Percentiles rank a stretch among this genome's conserved stretches.
Evolutionary conservation across 176 grass and related monocot genomes (phyloP).

Genomic region (Oryza rufipogon): DNA sequence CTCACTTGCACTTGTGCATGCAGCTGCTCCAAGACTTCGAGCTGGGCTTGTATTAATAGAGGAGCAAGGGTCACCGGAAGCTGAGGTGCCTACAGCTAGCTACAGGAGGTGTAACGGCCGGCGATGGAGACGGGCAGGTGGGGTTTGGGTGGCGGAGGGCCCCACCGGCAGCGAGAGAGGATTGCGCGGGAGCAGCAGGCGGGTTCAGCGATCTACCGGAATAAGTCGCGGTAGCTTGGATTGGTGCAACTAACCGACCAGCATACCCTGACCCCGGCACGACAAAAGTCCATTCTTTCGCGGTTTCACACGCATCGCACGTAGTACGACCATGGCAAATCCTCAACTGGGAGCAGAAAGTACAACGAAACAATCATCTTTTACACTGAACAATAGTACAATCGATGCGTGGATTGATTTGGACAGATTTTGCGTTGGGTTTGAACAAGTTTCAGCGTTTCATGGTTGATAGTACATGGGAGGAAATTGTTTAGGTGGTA

Average conservation of each 20-base stretch:
- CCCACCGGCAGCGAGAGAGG: conserved; percentile 11
- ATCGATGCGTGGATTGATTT: background rate
- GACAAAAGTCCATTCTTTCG: background rate
- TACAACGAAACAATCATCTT: background rate
- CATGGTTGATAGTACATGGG: background rate
- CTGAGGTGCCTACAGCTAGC: background rate
- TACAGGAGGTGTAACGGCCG: conserved; percentile 35
- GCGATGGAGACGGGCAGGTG: conserved; percentile 32
- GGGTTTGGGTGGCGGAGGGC: conserved; percentile 36
- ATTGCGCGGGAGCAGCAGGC: conserved; percentile 23
- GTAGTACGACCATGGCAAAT: background rate
- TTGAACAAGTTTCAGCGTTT: background rate
- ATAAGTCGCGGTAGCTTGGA: conserved; percentile 40
- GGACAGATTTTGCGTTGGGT: background rate
- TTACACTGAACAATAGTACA: background rate
- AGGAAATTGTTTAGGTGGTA: background rate
- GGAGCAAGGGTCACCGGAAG: conserved; percentile 6
- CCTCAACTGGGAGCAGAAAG: background rate
- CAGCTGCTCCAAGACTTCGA: conserved; percentile 1
- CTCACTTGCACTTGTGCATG: background rate
- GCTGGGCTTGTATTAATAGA: conserved; percentile 29
- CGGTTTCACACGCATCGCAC: background rate
- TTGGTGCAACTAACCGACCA: conserved; percentile 55
- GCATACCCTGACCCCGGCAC: background rate
- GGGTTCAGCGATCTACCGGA: conserved; percentile 54